Evolutionary conservation across 257 asterid genomes (phyloP), one percentile per base, ranked within the genome.

Genomic region (Nicotiana undulata): DNA sequence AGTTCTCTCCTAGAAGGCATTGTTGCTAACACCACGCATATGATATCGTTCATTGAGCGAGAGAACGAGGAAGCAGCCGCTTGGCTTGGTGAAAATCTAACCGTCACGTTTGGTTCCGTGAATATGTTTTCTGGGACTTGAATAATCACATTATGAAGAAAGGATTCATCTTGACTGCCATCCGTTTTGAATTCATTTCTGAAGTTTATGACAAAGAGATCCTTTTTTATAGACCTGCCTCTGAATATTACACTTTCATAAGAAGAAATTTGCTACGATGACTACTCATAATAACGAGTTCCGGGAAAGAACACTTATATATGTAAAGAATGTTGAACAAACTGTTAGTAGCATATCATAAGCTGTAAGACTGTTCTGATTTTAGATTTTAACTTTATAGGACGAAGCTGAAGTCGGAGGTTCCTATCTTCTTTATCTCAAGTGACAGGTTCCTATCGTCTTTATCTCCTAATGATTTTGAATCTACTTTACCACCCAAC

Each of bases 21-120:
- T 81, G 85, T 85, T 17, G 90, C 83, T 82, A 91, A 87, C 81
- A 81, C 86, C 26, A 75, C 79, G 59, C 91, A 83, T 3, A 93
- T 88, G 77, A 90, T 93, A 6, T 93, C 75, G 93, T 90, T 83
- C 72, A 81, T 87, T 11, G 94, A 90, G 70, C 90, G 89, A 81
- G 96, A 92, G 79, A 90, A 89, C 84, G 91, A 82, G 82, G 85
- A 89, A 81, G 92, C 94, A 24, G 91, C 91, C 34, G 88, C 89
- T 60, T 93, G 86, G 94, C 96, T 91, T 70, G 88, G 94, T 78
- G 94, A 93, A 80, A 91, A 90, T 85, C 86, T 91, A 74, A 96
- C 94, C 6, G 18, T 89, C 79, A 90, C 91, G 3, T 90, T 87
- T 84, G 95, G 90, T 52, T 80, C 91, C 55, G 86, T 90, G 90